Base-by-base conservation (phyloP, 2,329 filamentous ascomycete genomes). In the Cytospora paraplurivora region DNA sequence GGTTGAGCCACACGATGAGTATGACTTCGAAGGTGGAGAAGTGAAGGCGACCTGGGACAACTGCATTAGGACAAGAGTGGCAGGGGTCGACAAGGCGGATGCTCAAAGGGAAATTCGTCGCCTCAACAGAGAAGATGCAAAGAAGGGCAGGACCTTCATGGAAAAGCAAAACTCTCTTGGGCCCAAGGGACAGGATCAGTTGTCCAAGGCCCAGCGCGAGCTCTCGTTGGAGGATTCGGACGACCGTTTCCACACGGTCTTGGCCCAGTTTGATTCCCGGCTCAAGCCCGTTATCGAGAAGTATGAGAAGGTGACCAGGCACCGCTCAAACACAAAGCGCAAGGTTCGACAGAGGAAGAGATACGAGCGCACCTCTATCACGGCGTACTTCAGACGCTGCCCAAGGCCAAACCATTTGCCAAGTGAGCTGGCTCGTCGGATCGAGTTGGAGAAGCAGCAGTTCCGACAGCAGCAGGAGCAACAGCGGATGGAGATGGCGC, bases 221-320 rank as follows among this genome's bases (percentile, higher is more conserved):
- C 71, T 83, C 11, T 69, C 73, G 17, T 41, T 59, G 1, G 44
- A 47, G 5, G 78, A 82, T 17, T 59, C 49, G 3, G 78, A 82
- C 44, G 60, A 51, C 2, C 74, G 76, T 7, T 83, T 73, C 62
- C 68, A 74, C 33, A 79, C 78, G 64, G 71, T 72, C 17, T 70
- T 84, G 5, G 77, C 72, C 15, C 82, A 84, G 68, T 70, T 84
- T 7, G 77, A 82, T 44, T 75, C 75, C 33, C 72, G 76, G 61
- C 68, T 76, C 4, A 74, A 70, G 35, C 21, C 60, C 35, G 33
- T 65, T 6, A n/a, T 34, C 4, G 11, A 59, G 10, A 50, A 61
- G 35, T 52, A 62, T 19, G 50, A 57, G 11, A 67, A 62, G 49
- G 41, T 44, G 12, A 59, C 63, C n/a, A 58, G 47, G n/a, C 47